Percentiles rank a stretch among this genome's conserved stretches.
These are phyloP conservation scores for Pelargonium citronellum DNA, from an alignment of 441 rosid species.

Conservation along the genomic window DNA sequence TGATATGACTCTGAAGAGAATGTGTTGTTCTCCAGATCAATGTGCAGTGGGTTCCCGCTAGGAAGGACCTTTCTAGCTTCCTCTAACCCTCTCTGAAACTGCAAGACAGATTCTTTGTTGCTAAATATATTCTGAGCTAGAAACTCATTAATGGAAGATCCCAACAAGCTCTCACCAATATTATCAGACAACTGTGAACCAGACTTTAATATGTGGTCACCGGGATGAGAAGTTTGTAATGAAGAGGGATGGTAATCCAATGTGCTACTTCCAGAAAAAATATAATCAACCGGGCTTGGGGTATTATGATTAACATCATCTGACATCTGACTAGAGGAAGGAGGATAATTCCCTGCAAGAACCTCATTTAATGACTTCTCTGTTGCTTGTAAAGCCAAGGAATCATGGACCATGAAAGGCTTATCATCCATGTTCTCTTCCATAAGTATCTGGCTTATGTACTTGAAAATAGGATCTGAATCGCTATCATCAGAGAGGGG, in stretches of 20 bases:
- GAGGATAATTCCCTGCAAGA: constrained; percentile 39
- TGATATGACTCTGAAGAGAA: constrained; percentile 9
- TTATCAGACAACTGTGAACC: constrained; percentile 16
- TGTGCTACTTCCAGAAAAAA: constrained; percentile 28
- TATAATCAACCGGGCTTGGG: constrained; percentile 28
- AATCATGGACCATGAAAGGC: constrained; percentile 42
- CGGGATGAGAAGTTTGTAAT: constrained; percentile 23
- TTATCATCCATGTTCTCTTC: constrained; percentile 57
- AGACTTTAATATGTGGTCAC: constrained; percentile 11
- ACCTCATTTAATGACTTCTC: constrained; percentile 61
- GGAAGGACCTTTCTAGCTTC: constrained; percentile 58
- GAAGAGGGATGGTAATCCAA: constrained; percentile 24
- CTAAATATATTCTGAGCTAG: constrained; percentile 34
- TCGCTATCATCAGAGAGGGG: constrained; percentile 40
- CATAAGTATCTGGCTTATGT: constrained; percentile 58
- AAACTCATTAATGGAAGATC: constrained; percentile 26
- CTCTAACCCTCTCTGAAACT: constrained; percentile 47
- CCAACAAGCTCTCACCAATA: constrained; percentile 17
- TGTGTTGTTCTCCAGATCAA: constrained; percentile 24
- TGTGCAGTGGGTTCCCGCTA: constrained; percentile 18
- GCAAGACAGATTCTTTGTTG: constrained; percentile 38
- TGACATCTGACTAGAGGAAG: constrained; percentile 19
- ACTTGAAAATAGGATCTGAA: constrained; percentile 47
- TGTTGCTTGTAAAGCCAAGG: constrained; percentile 53
- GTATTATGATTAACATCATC: constrained; percentile 18